These are phyloP conservation scores for Opeltia flavorubescens DNA, from an alignment of 495 filamentous ascomycete species.

Conservation along the genomic window DNA sequence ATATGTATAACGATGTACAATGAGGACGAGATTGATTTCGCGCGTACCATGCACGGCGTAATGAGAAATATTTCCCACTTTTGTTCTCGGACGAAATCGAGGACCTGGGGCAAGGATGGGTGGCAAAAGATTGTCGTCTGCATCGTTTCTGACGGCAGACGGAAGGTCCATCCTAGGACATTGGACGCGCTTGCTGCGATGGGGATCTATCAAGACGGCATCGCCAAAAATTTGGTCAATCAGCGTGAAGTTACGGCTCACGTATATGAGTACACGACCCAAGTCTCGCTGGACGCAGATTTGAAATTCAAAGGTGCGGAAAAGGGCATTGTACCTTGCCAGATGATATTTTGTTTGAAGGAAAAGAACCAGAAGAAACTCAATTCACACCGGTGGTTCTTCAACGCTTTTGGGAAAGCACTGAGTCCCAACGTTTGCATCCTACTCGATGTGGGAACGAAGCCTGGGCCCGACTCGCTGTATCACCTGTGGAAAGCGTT, in stretches of 20 bases:
- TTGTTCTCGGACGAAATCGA: slow-evolving; percentile 77
- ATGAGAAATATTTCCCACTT: slow-evolving; percentile 98
- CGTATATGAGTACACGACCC: slow-evolving; percentile 97
- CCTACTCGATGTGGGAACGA: slow-evolving; percentile 88
- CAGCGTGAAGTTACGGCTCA: slow-evolving; percentile 72
- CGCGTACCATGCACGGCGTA: slow-evolving; percentile 94
- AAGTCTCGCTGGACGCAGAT: slow-evolving; percentile 88
- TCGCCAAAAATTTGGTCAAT: slow-evolving; percentile 97
- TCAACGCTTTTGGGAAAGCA: slow-evolving; percentile 91
- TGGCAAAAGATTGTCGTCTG: slow-evolving; percentile 99
- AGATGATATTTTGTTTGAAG: slow-evolving; percentile 98
- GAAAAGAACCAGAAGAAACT: slow-evolving; percentile 97
- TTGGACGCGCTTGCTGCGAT: slow-evolving; percentile 93
- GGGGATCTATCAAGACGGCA: slow-evolving; percentile 97
- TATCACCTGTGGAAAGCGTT: slow-evolving; percentile 99
- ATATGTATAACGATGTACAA: slow-evolving; percentile 99
- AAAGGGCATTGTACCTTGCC: slow-evolving; percentile 96
- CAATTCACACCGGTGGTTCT: slow-evolving; percentile 98
- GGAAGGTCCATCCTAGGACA: slow-evolving; percentile 87
- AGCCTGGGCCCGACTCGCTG: slow-evolving; percentile 70
- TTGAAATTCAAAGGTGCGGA: slow-evolving; percentile 98
- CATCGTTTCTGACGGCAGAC: slow-evolving; percentile 84
- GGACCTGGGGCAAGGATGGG: slow-evolving; percentile 92
- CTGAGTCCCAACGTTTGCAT: slow-evolving; percentile 95
- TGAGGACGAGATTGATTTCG: slow-evolving; percentile 91